Base-by-base conservation (phyloP, 2,329 filamentous ascomycete species). In the Claviceps lovelessii region DNA sequence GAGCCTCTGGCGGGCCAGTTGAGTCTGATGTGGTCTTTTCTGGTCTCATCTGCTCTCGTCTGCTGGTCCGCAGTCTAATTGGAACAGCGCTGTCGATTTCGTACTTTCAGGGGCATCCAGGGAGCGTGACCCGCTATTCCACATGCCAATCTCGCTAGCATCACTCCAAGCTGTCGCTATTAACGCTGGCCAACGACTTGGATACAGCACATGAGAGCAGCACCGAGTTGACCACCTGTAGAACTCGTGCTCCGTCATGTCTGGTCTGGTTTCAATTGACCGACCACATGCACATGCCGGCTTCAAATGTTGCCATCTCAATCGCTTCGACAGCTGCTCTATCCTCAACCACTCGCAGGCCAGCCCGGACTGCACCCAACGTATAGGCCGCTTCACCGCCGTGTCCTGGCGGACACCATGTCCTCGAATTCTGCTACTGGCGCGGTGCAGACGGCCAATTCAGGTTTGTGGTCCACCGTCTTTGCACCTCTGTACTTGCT, bases 371-470 rank as follows among this genome's bases (percentile, higher is more conserved):
- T 46, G 54, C 52, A 47, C 51, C 51, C 51, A 52, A 41, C 39
- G 8, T 31, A 31, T 17, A 41, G 54, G 48, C 51, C 54, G 42
- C 51, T 55, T 49, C 47, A 49, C 51, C 51, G 51, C 51, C 53
- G 55, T 49, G 53, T 45, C 45, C 44, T 47, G 49, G 49, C 55
- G 39, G 56, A 58, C 57, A 66, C 59, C 60, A 75, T 74, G 72
- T 72, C 72, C 54, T 72, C 72, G 55, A 63, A 65, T 55, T 61
- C 65, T 55, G 62, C 65, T 54, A 63, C 61, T 58, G 67, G 70
- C 60, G 63, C 69, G 54, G 63, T 63, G 51, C 67, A 69, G 60
- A 61, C 63, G 59, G 60, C 64, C 56, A 68, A 65, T 66, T 62
- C 67, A 62, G 66, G 69, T 72, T 58, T 60, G 69, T 65, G 55